Evolutionary conservation across 2,329 filamentous ascomycete genomes (phyloP), one percentile per base, ranked within the genome.

Genomic region (Microdochium bolleyi): DNA sequence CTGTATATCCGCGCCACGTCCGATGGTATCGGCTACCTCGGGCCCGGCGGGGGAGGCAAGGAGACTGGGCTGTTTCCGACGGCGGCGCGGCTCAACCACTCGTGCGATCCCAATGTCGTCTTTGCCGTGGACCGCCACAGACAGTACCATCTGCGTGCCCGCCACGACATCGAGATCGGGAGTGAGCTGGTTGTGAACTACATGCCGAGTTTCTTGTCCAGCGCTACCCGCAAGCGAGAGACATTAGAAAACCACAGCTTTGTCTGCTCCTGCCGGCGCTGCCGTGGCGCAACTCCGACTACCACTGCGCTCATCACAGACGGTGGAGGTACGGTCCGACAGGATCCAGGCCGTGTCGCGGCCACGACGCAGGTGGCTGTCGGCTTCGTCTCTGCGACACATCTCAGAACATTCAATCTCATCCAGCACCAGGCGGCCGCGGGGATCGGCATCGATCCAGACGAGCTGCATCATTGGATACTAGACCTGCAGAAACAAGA

Each of bases 71-170:
- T 72, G 2, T 72, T 69, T 41, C 58, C 61, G 1, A 53, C 65
- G 24, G 41, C 41, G 8, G 57, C 66, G 8, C 61, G 67, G 24
- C 68, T 71, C 61, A 72, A 72, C 50, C 69, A 72, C 55, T 59
- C 57, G 10, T 72, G 69, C 57, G 63, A 61, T 27, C 66, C 69
- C 1, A 72, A 71, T 48, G 66, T 46, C 41, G 41, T 46, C 14
- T 46, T 46, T 19, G 41, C 41, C 14, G 41, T 46, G 16, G 41
- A 46, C 41, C 41, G 22, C 13, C 16, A 46, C 41, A 19, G 41
- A 7, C 13, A 22, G n/a, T 46, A 46, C 21, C 41, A 46, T 19
- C n/a, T 24, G 9, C 41, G 41, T 22, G 41, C 41, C 9, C 21
- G 41, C 3, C n/a, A 11, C 13, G 16, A 13, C n/a, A 3, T 46